A percentile compares a stretch with the other conserved stretches of the same genome.
phyloP scores from a whole-genome alignment of 352 stramenopile genomes.

The Globisporangium perplexum region DNA sequence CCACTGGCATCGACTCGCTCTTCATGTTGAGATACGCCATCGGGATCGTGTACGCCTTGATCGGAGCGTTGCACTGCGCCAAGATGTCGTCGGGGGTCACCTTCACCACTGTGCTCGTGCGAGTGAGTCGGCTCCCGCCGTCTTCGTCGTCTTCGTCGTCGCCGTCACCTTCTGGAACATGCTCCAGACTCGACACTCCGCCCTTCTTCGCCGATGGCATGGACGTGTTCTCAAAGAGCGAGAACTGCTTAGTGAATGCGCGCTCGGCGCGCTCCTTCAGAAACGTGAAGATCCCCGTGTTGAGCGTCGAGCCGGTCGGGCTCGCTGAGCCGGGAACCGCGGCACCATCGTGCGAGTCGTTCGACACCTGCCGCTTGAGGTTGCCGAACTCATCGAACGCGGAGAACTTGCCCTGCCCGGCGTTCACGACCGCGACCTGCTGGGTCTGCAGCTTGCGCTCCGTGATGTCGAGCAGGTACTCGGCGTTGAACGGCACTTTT shows the following conservation, averaged over 20 bases:
- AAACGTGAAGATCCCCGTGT: constrained; percentile 71
- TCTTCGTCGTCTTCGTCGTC: constrained; percentile 22
- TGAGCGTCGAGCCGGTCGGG: constrained; percentile 23
- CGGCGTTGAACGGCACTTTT: constrained; percentile 38
- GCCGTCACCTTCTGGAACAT: constrained; percentile 43
- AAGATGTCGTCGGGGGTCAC: constrained; percentile 42
- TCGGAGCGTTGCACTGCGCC: constrained; percentile 36
- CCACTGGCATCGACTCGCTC: constrained; percentile 55
- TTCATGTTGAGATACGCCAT: constrained; percentile 44
- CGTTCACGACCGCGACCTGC: constrained; percentile 44
- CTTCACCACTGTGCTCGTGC: not conserved
- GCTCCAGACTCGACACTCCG: constrained; percentile 23
- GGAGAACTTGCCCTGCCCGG: constrained; percentile 55
- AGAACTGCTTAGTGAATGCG: constrained; percentile 66
- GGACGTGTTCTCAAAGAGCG: constrained; percentile 27
- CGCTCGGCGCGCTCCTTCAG: constrained; percentile 64
- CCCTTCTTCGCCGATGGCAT: constrained; percentile 13
- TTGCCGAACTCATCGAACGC: constrained; percentile 80
- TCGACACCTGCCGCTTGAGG: constrained; percentile 44
- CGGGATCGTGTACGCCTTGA: constrained; percentile 47
- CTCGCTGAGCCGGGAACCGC: not conserved
- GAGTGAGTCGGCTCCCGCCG: constrained; percentile 2
- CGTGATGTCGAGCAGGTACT: constrained; percentile 68
- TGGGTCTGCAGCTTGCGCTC: constrained; percentile 58
- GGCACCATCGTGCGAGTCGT: constrained; percentile 7